phyloP scores from a whole-genome alignment of 805 yeast species.

The Starmerella tilneyi region DNA sequence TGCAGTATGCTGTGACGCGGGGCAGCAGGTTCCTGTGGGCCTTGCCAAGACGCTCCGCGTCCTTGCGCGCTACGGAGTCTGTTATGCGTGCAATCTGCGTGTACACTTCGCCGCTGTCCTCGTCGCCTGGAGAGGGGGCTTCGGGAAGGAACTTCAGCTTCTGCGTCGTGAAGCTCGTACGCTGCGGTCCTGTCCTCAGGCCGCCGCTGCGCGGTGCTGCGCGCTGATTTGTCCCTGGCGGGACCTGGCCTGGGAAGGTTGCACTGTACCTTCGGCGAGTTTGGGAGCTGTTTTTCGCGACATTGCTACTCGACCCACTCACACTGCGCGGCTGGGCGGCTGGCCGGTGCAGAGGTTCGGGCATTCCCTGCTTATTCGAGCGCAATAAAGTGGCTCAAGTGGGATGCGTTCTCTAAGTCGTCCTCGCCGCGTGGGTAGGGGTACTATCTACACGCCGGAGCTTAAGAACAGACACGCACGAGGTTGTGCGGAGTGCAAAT shows the following conservation, averaged over 20 bases:
- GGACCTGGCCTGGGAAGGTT: neutral
- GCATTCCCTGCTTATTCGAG: too few relatives aligned
- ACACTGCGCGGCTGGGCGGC: neutral
- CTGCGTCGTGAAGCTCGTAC: conserved; percentile 84
- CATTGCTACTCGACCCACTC: neutral
- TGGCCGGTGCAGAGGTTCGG: neutral
- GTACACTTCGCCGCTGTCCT: conserved; percentile 46
- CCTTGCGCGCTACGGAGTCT: conserved; percentile 80
- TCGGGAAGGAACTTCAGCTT: conserved; percentile 80
- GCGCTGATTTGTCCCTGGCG: neutral
- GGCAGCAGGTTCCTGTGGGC: conserved; percentile 75
- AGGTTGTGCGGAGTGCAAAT: too few relatives aligned
- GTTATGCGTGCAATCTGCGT: conserved; percentile 76
- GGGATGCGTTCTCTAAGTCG: neutral
- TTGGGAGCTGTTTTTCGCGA: neutral
- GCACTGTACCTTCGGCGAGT: neutral
- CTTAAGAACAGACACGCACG: too few relatives aligned
- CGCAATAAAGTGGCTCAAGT: neutral
- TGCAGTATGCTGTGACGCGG: conserved; percentile 91
- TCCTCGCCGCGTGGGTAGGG: neutral
- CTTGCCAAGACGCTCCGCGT: conserved; percentile 88
- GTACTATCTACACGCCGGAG: neutral
- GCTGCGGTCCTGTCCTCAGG: conserved; percentile 34
- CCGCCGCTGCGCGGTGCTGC: conserved; percentile 20
- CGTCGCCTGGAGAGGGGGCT: conserved; percentile 50